These are phyloP conservation scores for Colletotrichum magnum DNA, from an alignment of 2,329 filamentous ascomycete species.

Conservation along the genomic window DNA sequence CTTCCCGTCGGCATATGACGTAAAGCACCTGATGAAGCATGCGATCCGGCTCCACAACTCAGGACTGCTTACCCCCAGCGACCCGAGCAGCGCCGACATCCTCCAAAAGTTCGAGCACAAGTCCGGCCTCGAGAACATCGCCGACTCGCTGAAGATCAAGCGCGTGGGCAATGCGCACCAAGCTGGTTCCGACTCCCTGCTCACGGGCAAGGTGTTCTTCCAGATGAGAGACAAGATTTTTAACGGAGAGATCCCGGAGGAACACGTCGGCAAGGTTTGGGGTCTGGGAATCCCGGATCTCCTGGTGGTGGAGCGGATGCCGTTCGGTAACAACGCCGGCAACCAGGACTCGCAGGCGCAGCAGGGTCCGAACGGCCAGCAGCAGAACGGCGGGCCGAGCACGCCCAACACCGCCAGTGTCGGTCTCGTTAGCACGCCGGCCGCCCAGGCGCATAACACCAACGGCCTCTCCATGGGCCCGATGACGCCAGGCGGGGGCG, in stretches of 20 bases:
- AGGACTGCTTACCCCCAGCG: slow-evolving; percentile 73
- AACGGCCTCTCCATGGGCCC: slow-evolving; percentile 74
- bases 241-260: slow-evolving; percentile 82
- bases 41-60: slow-evolving; percentile 79
- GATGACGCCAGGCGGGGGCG: slow-evolving; percentile 83
- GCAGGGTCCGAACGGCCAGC: slow-evolving; percentile 50
- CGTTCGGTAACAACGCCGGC: slow-evolving; percentile 50
- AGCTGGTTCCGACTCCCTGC: slow-evolving; percentile 91
- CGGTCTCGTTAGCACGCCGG: slow-evolving; percentile 64
- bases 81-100: slow-evolving; percentile 78
- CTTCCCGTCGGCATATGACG: slow-evolving; percentile 94
- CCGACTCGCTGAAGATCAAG: slow-evolving; percentile 92
- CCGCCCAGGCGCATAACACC: slow-evolving; percentile 66
- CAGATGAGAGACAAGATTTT: slow-evolving; percentile 92
- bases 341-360: slow-evolving; percentile 54
- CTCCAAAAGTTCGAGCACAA: slow-evolving; percentile 90
- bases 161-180: slow-evolving; percentile 90
- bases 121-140: slow-evolving; percentile 92
- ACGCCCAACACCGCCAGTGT: slow-evolving; percentile 78
- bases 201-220: slow-evolving; percentile 97
- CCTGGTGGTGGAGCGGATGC: slow-evolving; percentile 54
- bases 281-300: slow-evolving; percentile 84
- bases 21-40: slow-evolving; percentile 97
- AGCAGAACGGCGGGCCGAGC: slow-evolving; percentile 67
- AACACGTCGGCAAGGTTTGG: slow-evolving; percentile 93